Conservation (phyloP, 805 yeast genomes). For the Brettanomyces bruxellensis region DNA sequence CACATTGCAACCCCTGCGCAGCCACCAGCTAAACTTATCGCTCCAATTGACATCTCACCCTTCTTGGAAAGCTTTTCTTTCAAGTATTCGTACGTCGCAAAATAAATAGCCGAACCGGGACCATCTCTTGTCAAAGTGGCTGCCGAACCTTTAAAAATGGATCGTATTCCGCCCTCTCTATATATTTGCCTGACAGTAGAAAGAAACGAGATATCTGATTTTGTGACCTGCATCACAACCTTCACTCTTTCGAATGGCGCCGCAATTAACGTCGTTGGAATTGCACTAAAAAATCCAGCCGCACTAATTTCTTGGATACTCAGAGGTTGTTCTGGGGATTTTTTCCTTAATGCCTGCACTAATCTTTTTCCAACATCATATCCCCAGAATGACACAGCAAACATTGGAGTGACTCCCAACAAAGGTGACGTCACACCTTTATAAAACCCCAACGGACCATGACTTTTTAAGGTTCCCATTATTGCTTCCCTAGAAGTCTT, state of each 20-base stretch:
- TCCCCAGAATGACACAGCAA: slow-evolving; percentile 98
- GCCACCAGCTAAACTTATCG: slow-evolving; percentile 88
- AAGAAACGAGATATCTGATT: slow-evolving; percentile 36
- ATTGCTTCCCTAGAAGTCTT: slow-evolving; percentile 60
- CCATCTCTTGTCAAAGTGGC: slow-evolving; percentile 96
- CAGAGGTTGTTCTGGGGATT: slow-evolving; percentile 31
- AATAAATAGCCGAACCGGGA: slow-evolving; percentile 92
- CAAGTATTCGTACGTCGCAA: slow-evolving; percentile 84
- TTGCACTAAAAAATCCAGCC: slow-evolving; percentile 91
- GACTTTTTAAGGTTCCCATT: slow-evolving; percentile 55
- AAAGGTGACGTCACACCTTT: slow-evolving; percentile 93
- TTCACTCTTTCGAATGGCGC: slow-evolving; percentile 96
- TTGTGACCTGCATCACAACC: slow-evolving; percentile 76
- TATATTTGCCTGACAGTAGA: slow-evolving; percentile 62
- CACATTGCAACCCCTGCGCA: slow-evolving; percentile 96
- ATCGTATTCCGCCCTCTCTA: slow-evolving; percentile 70
- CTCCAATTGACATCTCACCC: slow-evolving; percentile 49
- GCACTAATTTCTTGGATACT: slow-evolving; percentile 66
- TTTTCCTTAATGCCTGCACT: slow-evolving; percentile 38
- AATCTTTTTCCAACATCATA: slow-evolving; percentile 85
- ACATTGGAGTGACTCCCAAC: slow-evolving; percentile 97
- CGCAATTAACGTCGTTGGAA: slow-evolving; percentile 93
- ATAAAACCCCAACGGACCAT: slow-evolving; percentile 76
- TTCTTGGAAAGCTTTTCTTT: slow-evolving; percentile 49
- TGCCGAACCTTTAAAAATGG: slow-evolving; percentile 82